Conservation (phyloP, 2,329 filamentous ascomycete species). For the Cytospora schulzeri region DNA sequence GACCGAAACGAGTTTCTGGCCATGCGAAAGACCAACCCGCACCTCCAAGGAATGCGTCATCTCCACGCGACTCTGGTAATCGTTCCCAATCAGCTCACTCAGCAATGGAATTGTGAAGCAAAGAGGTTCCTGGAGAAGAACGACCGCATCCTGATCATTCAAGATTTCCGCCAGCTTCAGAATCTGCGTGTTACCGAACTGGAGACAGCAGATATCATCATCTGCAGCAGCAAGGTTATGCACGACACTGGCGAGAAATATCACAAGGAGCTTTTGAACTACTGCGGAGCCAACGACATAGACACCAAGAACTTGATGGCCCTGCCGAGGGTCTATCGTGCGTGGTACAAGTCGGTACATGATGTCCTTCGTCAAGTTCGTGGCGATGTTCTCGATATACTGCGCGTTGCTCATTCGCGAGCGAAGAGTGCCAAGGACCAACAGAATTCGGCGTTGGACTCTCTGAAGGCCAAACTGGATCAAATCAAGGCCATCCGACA, state of each 20-base stretch:
- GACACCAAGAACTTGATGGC: constrained; percentile 4
- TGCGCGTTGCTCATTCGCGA: neutral
- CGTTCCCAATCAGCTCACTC: constrained; percentile 43
- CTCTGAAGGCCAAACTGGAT: neutral
- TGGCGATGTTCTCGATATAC: neutral
- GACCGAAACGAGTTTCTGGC: constrained; percentile 31
- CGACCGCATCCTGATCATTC: constrained; percentile 35
- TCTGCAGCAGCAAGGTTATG: constrained; percentile 39
- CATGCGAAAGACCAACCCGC: constrained; percentile 25
- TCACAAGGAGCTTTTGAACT: constrained; percentile 16
- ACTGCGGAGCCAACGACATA: constrained; percentile 12
- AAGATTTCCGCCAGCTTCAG: constrained; percentile 24
- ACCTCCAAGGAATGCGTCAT: constrained; percentile 31
- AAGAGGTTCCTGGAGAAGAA: constrained; percentile 36
- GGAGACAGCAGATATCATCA: constrained; percentile 41
- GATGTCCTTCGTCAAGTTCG: neutral
- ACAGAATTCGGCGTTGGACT: neutral
- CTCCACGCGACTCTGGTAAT: constrained; percentile 43
- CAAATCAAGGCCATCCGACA: neutral
- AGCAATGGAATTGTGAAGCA: constrained; percentile 43
- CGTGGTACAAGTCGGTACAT: constrained; percentile 23
- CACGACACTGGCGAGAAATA: constrained; percentile 10
- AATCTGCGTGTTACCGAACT: constrained; percentile 28
- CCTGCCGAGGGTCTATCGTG: constrained; percentile 18
- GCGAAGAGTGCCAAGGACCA: neutral